Conservation (phyloP, 345 rosid species). For the Schrenkiella parvula region DNA sequence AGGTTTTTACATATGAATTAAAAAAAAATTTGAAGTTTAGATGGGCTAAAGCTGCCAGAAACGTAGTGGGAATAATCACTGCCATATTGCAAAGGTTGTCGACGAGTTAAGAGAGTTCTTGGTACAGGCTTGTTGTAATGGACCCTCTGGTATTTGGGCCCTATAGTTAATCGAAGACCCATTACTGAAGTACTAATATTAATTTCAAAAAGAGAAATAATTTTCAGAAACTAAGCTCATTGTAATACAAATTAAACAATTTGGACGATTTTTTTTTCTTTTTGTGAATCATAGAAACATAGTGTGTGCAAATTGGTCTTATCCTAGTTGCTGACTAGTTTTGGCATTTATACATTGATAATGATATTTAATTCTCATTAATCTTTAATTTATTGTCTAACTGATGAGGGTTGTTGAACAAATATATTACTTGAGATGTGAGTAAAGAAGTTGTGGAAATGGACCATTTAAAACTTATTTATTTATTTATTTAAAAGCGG, state of each 20-base stretch:
- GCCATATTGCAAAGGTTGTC: background rate
- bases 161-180: background rate
- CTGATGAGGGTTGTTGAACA: slow-evolving; percentile 13
- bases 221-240: background rate
- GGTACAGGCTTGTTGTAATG: background rate
- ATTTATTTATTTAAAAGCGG: background rate
- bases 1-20: background rate
- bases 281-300: background rate
- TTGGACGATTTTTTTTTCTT: background rate
- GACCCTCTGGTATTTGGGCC: background rate
- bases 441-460: background rate
- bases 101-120: background rate
- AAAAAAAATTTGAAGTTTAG: background rate
- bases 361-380: slow-evolving; percentile 9
- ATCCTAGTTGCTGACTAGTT: slow-evolving; percentile 23
- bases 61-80: background rate
- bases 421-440: background rate
- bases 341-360: slow-evolving; percentile 24
- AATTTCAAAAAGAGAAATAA: background rate
- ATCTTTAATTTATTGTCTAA: background rate
- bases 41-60: background rate
- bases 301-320: background rate
- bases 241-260: background rate
- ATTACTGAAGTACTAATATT: background rate
- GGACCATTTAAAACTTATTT: background rate